These are phyloP conservation scores for Mortierella sp. DNA, from an alignment of 371 early-diverging fungal species.

Conservation along the genomic window DNA sequence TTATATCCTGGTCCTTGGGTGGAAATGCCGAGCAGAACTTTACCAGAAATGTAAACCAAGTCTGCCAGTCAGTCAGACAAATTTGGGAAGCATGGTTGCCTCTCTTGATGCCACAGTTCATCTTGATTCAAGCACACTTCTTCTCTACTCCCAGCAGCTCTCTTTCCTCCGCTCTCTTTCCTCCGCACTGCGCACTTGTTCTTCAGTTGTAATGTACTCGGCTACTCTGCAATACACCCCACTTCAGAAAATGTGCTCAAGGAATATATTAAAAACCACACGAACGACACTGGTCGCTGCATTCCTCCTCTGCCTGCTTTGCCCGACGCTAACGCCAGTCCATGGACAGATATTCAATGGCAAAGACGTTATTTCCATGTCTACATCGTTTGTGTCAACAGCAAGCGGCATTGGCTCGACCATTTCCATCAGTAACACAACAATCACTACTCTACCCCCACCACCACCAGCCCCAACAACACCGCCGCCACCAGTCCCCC, in stretches of 20 bases:
- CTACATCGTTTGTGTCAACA: constrained; percentile 2
- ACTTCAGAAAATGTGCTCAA: background rate
- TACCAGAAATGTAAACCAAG: background rate
- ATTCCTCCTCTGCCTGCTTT: constrained; percentile 8
- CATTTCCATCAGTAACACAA: background rate
- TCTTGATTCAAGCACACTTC: background rate
- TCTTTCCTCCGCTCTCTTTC: background rate
- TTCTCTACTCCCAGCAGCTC: background rate
- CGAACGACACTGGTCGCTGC: constrained; percentile 8
- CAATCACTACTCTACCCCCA: background rate
- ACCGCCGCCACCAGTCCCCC: constrained; percentile 17
- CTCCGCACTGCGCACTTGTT: background rate
- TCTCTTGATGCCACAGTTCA: background rate
- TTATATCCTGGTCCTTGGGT: background rate
- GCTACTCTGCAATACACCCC: background rate
- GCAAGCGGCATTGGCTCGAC: background rate
- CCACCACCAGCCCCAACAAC: constrained; percentile 16
- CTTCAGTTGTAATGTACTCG: background rate
- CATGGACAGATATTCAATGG: constrained; percentile 46
- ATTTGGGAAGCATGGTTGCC: background rate
- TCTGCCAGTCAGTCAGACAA: background rate
- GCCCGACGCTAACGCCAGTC: background rate
- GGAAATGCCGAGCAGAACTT: background rate
- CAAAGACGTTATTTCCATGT: constrained; percentile 9
- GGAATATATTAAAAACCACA: background rate